phyloP scores from a whole-genome alignment of 2,329 filamentous ascomycete genomes.

The Salinomyces thailandicus region DNA sequence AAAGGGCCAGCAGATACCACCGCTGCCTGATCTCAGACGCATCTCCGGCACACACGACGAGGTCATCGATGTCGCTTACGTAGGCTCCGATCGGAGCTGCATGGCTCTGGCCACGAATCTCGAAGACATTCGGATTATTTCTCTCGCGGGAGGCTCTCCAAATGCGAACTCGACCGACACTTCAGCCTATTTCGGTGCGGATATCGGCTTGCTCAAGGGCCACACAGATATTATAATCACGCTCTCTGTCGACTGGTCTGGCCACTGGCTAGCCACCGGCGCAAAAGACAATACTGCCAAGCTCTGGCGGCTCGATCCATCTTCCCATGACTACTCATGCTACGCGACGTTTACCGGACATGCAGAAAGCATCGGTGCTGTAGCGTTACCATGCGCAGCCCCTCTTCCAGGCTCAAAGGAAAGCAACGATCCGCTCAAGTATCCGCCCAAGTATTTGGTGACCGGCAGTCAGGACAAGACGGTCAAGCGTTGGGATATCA shows the following conservation, averaged over 20 bases:
- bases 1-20: constrained; percentile 13
- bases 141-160: constrained; percentile 45
- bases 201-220: constrained; percentile 74
- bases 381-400: constrained; percentile 63
- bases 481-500: constrained; percentile 85
- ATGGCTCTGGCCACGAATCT: constrained; percentile 90
- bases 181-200: constrained; percentile 70
- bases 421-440: constrained; percentile 59
- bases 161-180: constrained; percentile 10
- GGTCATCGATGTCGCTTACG: constrained; percentile 85
- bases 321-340: constrained; percentile 64
- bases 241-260: constrained; percentile 90
- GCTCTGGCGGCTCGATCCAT: constrained; percentile 76
- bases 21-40: constrained; percentile 55
- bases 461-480: constrained; percentile 95
- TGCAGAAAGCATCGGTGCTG: constrained; percentile 84
- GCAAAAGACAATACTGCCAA: constrained; percentile 94
- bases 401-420: constrained; percentile 61
- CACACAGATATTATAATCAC: constrained; percentile 95
- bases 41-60: constrained; percentile 97
- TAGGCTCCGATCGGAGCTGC: constrained; percentile 68
- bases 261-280: constrained; percentile 89
- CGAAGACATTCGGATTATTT: constrained; percentile 82
- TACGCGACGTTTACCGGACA: constrained; percentile 80
- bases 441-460: constrained; percentile 74